Evolutionary conservation across 495 filamentous ascomycete species (phyloP), one percentile per base, ranked within the genome.

Genomic region (Penicillium parvum): DNA sequence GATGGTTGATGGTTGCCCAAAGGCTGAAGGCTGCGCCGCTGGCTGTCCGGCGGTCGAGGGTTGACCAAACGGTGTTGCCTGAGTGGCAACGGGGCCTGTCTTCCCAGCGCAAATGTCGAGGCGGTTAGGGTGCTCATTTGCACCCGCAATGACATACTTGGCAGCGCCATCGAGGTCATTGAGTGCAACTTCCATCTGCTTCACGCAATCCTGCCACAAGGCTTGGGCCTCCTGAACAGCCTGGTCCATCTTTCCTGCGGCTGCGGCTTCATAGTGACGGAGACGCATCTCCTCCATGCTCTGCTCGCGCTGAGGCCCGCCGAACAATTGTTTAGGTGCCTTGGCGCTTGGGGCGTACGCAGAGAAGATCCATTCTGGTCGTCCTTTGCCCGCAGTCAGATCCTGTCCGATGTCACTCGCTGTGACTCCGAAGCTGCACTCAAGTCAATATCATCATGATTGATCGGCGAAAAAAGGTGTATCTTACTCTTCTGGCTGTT

Each of bases 281-380:
- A 90, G 37, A 39, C 88, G 76, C 36, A 90, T 71, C 57, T 96
- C 90, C 61, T 96, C 89, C 25, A 82, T 81, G 53, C 87, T 91
- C 50, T 87, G 81, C 61, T 96, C 90, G 15, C 86, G 71, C n/a
- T 75, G 70, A 30, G 74, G 72, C 5, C 88, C 88, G 14, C 86
- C 88, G 52, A 94, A 89, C 1, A 95, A 71, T 58, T 90, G 86
- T 9, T 77, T 75, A 1, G 89, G 89, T 1, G 82, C 81, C 39
- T 87, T 75, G 48, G 65, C 72, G 4, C 78, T 81, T 1, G 90
- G 88, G 5, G 78, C 84, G 61, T 90, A 96, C 26, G 80, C 74
- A 0, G 90, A 94, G n/a, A 95, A 75, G 9, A 88, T 75, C 85
- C 88, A 96, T 71, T 72, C 56, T 26, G 90, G 90, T 14, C 74